These are phyloP conservation scores for Davidsoniella eucalypti DNA, from an alignment of 2,329 filamentous ascomycete genomes.

Conservation along the genomic window DNA sequence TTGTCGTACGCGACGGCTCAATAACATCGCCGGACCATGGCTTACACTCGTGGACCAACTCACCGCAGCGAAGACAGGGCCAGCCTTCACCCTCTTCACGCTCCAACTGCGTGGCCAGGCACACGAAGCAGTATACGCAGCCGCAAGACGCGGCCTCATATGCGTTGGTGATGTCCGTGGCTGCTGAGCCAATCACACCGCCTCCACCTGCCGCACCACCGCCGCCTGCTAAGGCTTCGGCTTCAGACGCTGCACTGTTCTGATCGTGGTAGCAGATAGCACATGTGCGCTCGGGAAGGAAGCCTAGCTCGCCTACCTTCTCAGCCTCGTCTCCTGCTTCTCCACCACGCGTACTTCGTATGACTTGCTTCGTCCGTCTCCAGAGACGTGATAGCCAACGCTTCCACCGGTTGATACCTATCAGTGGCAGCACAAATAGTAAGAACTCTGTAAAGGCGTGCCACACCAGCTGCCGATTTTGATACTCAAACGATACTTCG, in stretches of 20 bases:
- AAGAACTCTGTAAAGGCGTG: slow-evolving; percentile 99
- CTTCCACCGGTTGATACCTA: slow-evolving; percentile 85
- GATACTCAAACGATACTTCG: slow-evolving; percentile 92
- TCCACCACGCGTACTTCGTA: slow-evolving; percentile 21
- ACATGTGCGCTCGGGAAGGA: slow-evolving; percentile 84
- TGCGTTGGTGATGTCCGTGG: slow-evolving; percentile 89
- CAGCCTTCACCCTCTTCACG: slow-evolving; percentile 89
- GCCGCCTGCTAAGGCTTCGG: slow-evolving; percentile 56
- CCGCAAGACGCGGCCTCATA: slow-evolving; percentile 83
- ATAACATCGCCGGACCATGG: slow-evolving; percentile 88
- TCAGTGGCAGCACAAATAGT: slow-evolving; percentile 91
- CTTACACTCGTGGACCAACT: slow-evolving; percentile 65
- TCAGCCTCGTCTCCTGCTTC: slow-evolving; percentile 26
- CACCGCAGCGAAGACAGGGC: slow-evolving; percentile 78
- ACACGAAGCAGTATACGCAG: slow-evolving; percentile 92
- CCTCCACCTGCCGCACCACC: slow-evolving; percentile 50
- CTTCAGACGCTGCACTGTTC: slow-evolving; percentile 56
- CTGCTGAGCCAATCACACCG: slow-evolving; percentile 71
- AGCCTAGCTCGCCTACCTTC: slow-evolving; percentile 57
- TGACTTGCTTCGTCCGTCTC: slow-evolving; percentile 57
- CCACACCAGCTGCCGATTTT: slow-evolving; percentile 96
- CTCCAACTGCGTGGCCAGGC: slow-evolving; percentile 76
- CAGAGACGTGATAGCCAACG: slow-evolving; percentile 78
- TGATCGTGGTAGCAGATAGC: slow-evolving; percentile 95
- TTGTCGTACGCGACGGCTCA: slow-evolving; percentile 30